These are phyloP conservation scores for Penicillium sp. DNA, from an alignment of 2,329 filamentous ascomycete species.

Conservation along the genomic window DNA sequence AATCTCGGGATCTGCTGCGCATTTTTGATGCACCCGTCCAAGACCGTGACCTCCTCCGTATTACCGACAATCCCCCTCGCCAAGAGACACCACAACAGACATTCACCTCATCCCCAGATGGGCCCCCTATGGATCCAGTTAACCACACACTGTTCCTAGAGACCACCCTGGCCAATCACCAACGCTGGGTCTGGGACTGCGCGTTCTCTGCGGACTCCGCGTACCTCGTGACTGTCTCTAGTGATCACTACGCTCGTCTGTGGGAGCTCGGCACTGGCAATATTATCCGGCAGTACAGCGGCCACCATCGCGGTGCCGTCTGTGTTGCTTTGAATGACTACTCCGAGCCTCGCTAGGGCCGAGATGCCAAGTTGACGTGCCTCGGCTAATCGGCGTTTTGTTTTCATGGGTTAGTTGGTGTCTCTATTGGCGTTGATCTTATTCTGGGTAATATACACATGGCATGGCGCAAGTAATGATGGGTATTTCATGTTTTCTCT, in stretches of 20 bases:
- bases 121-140: constrained; percentile 42
- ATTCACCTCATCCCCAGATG: constrained; percentile 38
- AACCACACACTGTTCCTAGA: constrained; percentile 69
- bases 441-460: constrained; percentile 10
- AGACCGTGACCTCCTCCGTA: constrained; percentile 28
- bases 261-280: constrained; percentile 86
- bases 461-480: constrained; percentile 4
- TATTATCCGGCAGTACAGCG: constrained; percentile 93
- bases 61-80: constrained; percentile 26
- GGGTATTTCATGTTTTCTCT: background rate
- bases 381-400: background rate
- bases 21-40: constrained; percentile 26
- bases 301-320: constrained; percentile 85
- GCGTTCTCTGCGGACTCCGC: constrained; percentile 91
- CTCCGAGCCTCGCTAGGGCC: constrained; percentile 43
- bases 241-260: constrained; percentile 85
- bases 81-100: constrained; percentile 30
- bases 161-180: constrained; percentile 83
- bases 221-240: constrained; percentile 89
- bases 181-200: constrained; percentile 97
- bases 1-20: constrained; percentile 26
- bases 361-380: background rate
- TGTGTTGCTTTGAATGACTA: constrained; percentile 93
- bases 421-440: constrained; percentile 2
- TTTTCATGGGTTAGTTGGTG: background rate